Conservation (phyloP, 169 alveolate genomes). For the Plasmodium yoelii region DNA sequence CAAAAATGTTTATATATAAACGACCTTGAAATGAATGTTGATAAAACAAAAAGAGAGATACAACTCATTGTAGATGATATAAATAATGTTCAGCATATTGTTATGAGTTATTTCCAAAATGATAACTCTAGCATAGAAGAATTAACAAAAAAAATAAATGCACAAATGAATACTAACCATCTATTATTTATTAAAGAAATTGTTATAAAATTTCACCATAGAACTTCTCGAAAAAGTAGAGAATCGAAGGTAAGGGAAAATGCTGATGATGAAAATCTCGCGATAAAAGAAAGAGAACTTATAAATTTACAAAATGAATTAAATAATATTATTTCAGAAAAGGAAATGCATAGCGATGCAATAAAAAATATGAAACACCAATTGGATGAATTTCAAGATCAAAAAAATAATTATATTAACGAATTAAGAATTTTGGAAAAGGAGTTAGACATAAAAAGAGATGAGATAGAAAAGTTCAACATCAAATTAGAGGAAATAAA, state of each 20-base stretch:
- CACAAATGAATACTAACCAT: slow-evolving; percentile 32
- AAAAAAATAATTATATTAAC: slow-evolving; percentile 12
- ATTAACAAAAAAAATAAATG: slow-evolving; percentile 12
- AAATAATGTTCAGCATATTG: slow-evolving; percentile 13
- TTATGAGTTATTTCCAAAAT: slow-evolving; percentile 38
- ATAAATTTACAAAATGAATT: slow-evolving; percentile 21
- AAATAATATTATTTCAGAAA: slow-evolving; percentile 20
- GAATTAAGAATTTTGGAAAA: slow-evolving; percentile 30
- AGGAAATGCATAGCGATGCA: slow-evolving; percentile 12
- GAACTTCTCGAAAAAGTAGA: not conserved
- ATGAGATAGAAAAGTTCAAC: slow-evolving; percentile 18
- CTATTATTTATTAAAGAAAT: slow-evolving; percentile 34
- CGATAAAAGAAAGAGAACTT: slow-evolving; percentile 5
- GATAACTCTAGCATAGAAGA: slow-evolving; percentile 16
- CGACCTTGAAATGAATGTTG: slow-evolving; percentile 35
- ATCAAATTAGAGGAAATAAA: slow-evolving; percentile 19
- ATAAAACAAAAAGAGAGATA: slow-evolving; percentile 11
- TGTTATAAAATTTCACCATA: slow-evolving; percentile 28
- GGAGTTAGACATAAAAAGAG: slow-evolving; percentile 7
- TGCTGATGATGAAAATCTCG: not conserved
- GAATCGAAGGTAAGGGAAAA: slow-evolving; percentile 16
- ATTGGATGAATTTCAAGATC: slow-evolving; percentile 24
- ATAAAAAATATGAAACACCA: slow-evolving; percentile 13
- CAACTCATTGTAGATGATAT: slow-evolving; percentile 32
- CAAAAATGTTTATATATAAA: slow-evolving; percentile 17